Conservation (phyloP, 176 grass and related monocot species). For the Avena eriantha region DNA sequence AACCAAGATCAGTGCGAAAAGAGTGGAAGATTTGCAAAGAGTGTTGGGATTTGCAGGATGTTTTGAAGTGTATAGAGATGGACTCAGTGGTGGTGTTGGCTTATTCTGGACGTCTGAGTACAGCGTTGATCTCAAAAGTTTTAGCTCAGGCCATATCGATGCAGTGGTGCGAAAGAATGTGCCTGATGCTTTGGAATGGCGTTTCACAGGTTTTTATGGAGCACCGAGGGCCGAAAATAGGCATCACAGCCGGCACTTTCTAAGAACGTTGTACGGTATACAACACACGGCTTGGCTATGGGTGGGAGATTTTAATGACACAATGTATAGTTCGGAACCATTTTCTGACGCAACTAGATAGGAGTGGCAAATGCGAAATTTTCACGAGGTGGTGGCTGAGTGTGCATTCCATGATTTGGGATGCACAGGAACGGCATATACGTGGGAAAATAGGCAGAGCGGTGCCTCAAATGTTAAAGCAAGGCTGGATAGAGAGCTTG, state of each 20-base stretch:
- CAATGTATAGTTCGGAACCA: no score
- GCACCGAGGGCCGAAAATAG: background rate
- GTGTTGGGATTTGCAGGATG: background rate
- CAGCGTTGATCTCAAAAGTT: background rate
- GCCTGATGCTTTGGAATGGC: background rate
- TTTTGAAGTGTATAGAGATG: background rate
- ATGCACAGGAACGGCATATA: no score
- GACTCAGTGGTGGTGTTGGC: background rate
- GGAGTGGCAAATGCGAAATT: no score
- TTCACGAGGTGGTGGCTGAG: no score
- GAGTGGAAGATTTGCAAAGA: background rate
- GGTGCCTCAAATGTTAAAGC: no score
- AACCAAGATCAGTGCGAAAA: background rate
- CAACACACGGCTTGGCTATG: background rate
- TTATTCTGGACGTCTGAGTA: background rate
- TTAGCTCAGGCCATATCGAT: background rate
- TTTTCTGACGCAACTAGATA: no score
- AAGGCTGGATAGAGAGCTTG: no score
- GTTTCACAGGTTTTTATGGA: background rate
- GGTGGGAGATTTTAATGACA: no score
- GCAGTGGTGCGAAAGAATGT: background rate
- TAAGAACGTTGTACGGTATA: background rate
- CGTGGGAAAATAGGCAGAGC: no score
- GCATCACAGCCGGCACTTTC: background rate
- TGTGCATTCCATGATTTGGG: no score